phyloP scores from a whole-genome alignment of 2,329 filamentous ascomycete genomes.

The Penicillium sp. region DNA sequence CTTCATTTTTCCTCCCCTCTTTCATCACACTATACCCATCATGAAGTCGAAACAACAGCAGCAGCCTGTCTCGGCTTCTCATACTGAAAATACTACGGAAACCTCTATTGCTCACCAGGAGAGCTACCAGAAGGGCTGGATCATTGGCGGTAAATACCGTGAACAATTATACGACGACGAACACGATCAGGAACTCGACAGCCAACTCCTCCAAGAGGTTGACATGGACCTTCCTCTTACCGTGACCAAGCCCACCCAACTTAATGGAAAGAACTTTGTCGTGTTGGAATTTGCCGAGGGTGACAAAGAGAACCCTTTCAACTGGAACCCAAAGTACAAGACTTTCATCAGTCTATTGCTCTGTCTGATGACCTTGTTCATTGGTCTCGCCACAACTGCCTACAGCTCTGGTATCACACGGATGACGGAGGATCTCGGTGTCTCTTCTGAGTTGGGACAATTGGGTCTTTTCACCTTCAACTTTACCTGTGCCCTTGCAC shows the following conservation, averaged over 20 bases:
- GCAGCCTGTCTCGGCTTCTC: constrained; percentile 24
- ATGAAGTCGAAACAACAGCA: constrained; percentile 26
- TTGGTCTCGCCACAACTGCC: constrained; percentile 54
- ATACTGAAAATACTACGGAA: constrained; percentile 23
- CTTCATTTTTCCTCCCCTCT: background rate
- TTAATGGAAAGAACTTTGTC: constrained; percentile 47
- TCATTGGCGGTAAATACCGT: constrained; percentile 30
- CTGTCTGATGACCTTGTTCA: constrained; percentile 55
- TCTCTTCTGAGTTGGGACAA: constrained; percentile 45
- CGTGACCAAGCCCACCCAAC: constrained; percentile 41
- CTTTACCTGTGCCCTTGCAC: constrained; percentile 49
- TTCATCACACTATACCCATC: background rate
- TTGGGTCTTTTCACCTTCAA: constrained; percentile 53
- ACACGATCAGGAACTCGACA: constrained; percentile 16
- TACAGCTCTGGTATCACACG: constrained; percentile 51
- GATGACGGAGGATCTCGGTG: constrained; percentile 48
- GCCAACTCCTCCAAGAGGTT: constrained; percentile 34
- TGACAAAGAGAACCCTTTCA: constrained; percentile 54
- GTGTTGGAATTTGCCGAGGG: constrained; percentile 48
- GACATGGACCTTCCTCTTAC: constrained; percentile 53
- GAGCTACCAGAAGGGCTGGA: constrained; percentile 15
- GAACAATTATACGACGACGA: constrained; percentile 21
- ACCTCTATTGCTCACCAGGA: constrained; percentile 8
- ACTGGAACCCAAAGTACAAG: constrained; percentile 49
- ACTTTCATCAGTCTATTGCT: constrained; percentile 48